These are phyloP conservation scores for Zygnema cylindricum DNA, from an alignment of 139 green algal genomes.

Conservation along the genomic window DNA sequence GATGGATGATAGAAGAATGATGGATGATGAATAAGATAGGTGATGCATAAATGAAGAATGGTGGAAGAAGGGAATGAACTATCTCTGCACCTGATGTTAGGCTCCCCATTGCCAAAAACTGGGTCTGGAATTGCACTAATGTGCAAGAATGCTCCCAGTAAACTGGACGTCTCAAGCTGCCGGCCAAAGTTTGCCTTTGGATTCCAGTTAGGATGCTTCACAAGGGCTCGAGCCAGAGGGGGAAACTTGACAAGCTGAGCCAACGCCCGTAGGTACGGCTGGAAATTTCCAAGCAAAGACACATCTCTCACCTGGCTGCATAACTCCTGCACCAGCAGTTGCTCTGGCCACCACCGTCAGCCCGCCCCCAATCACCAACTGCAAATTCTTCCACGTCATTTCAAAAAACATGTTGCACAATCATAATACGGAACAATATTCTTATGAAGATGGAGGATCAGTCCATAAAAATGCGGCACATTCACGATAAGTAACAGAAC, in stretches of 20 bases:
- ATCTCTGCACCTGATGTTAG: slow-evolving; percentile 71
- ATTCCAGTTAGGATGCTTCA: slow-evolving; percentile 58
- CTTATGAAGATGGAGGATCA: too few species aligned
- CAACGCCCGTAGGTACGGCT: slow-evolving; percentile 67
- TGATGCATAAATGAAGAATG: not conserved
- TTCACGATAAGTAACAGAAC: too few species aligned
- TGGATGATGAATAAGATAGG: not conserved
- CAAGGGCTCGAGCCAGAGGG: slow-evolving; percentile 66
- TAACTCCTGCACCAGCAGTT: slow-evolving; percentile 3
- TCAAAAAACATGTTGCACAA: too few species aligned
- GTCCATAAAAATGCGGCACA: too few species aligned
- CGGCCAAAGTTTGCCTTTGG: slow-evolving; percentile 36
- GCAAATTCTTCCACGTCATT: too few species aligned
- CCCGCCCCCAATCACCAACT: not conserved
- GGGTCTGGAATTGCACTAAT: slow-evolving; percentile 70
- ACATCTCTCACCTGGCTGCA: slow-evolving; percentile 32
- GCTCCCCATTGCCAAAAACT: slow-evolving; percentile 54
- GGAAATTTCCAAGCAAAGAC: slow-evolving; percentile 77
- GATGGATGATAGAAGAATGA: not conserved
- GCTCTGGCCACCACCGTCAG: not conserved
- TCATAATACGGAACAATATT: too few species aligned
- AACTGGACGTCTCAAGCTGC: slow-evolving; percentile 57
- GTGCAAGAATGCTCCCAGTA: slow-evolving; percentile 82
- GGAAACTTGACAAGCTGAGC: slow-evolving; percentile 68
- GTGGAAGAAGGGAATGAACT: not conserved